phyloP scores from a whole-genome alignment of 1,284 basidiomycete species.

The Cerrena zonata region DNA sequence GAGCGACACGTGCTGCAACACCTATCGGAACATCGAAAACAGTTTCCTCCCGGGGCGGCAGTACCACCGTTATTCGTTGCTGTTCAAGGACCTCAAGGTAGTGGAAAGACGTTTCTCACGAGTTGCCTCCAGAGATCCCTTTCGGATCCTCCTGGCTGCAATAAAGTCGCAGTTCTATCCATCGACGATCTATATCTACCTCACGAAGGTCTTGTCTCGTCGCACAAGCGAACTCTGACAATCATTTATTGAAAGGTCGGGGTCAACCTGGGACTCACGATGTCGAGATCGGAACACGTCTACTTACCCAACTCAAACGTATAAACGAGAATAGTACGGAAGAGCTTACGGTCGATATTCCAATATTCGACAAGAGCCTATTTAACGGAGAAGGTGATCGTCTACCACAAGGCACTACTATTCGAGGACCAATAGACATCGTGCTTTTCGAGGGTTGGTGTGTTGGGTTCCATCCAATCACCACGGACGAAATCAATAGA shows the following conservation, averaged over 20 bases:
- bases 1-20: conserved; percentile 40
- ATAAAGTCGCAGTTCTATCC: conserved; percentile 65
- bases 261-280: conserved; percentile 89
- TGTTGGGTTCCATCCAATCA: conserved; percentile 65
- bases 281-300: conserved; percentile 50
- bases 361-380: conserved; percentile 83
- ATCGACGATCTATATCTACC: conserved; percentile 85
- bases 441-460: conserved; percentile 87
- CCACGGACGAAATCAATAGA: conserved; percentile 38
- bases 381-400: conserved; percentile 81
- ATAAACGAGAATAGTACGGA: conserved; percentile 33
- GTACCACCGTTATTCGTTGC: conserved; percentile 63
- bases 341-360: conserved; percentile 47
- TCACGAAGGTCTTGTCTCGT: conserved; percentile 52
- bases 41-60: conserved; percentile 11
- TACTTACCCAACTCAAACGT: conserved; percentile 47
- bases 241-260: conserved; percentile 67
- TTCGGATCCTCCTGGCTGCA: conserved; percentile 40
- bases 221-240: conserved; percentile 48
- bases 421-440: conserved; percentile 64
- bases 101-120: conserved; percentile 74
- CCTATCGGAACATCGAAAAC: conserved; percentile 23
- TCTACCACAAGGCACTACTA: conserved; percentile 34
- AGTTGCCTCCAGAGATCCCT: conserved; percentile 48
- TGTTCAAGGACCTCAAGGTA: conserved; percentile 83